A percentile compares a stretch with the other conserved stretches of the same genome.
phyloP scores from a whole-genome alignment of 495 filamentous ascomycete genomes.

The Xeromyces bisporus region DNA sequence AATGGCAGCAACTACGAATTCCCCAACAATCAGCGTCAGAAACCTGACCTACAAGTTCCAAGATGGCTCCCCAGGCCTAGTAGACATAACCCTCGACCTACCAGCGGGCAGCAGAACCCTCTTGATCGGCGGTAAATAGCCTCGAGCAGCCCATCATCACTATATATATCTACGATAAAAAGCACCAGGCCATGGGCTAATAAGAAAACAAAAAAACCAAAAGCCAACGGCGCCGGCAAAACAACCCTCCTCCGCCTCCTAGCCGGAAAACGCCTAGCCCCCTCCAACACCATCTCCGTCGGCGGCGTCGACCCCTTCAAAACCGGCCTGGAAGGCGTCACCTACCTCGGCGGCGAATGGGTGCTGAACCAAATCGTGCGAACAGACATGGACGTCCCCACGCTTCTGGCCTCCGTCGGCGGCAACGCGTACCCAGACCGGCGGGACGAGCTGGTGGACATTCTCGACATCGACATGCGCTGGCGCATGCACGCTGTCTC shows the following conservation, averaged over 20 bases:
- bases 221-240: constrained; percentile 92
- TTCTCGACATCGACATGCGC: constrained; percentile 77
- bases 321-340: constrained; percentile 73
- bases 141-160: too few species aligned
- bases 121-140: constrained; percentile 64
- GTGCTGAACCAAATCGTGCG: constrained; percentile 95
- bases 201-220: constrained; percentile 2
- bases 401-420: constrained; percentile 70
- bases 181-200: neutral
- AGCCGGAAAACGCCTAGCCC: constrained; percentile 86
- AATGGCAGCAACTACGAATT: neutral
- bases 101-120: constrained; percentile 75
- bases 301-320: constrained; percentile 82
- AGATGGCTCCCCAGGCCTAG: constrained; percentile 57
- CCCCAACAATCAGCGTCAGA: constrained; percentile 40
- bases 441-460: constrained; percentile 66
- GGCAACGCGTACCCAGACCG: constrained; percentile 67
- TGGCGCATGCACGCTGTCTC: constrained; percentile 94
- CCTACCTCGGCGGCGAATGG: constrained; percentile 95
- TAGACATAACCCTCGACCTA: constrained; percentile 51
- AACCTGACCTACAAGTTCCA: constrained; percentile 80
- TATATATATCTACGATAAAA: too few species aligned
- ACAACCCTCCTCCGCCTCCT: constrained; percentile 83
- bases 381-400: constrained; percentile 79
- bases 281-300: constrained; percentile 50